These are phyloP conservation scores for Tetrahymena malaccensis DNA, from an alignment of 73 alveolate genomes.

Conservation along the genomic window DNA sequence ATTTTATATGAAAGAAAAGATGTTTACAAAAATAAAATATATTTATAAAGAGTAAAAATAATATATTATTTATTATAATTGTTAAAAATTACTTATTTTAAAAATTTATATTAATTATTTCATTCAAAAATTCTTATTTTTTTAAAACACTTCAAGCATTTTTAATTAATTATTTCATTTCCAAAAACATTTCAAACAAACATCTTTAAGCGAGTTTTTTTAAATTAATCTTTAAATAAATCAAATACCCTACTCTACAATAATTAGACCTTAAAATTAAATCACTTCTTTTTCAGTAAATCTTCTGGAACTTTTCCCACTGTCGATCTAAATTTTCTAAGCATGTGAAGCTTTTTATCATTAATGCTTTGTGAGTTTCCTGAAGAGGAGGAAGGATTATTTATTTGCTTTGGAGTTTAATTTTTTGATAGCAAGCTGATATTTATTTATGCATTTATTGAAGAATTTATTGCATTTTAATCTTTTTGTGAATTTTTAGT, in stretches of 20 bases:
- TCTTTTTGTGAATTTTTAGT: neutral
- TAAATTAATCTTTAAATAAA: no score
- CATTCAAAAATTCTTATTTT: no score
- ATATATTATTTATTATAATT: no score
- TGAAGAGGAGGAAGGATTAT: neutral
- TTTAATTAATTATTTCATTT: no score
- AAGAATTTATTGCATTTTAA: neutral
- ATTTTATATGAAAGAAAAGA: neutral
- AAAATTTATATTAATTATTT: no score
- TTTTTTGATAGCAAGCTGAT: neutral
- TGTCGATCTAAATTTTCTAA: neutral
- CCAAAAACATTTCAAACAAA: no score
- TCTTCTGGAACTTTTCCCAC: neutral
- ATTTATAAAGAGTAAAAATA: neutral
- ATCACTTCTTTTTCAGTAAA: neutral
- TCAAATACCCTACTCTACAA: no score
- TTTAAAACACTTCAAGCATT: no score
- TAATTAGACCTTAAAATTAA: neutral
- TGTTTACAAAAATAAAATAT: neutral
- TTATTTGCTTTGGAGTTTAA: neutral
- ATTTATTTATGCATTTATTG: neutral
- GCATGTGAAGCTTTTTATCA: neutral
- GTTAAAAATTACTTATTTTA: no score
- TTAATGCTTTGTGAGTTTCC: neutral
- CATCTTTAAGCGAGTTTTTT: no score